Base-by-base conservation (phyloP, 495 filamentous ascomycete genomes). In the Penicillium antarcticum region DNA sequence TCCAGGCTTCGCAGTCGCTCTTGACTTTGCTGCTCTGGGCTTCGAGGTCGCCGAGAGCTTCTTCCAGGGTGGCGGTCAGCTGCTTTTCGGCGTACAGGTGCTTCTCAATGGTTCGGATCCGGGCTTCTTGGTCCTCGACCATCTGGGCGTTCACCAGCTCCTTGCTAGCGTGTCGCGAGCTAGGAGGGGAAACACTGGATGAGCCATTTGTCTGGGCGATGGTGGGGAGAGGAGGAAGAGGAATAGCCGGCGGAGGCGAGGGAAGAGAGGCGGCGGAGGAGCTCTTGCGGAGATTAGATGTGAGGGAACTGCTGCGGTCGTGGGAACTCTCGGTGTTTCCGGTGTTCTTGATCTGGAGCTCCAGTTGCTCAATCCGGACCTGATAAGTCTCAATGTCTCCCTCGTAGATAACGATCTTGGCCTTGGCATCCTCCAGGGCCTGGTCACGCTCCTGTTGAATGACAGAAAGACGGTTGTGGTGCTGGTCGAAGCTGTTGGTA, bases 81-180 rank as follows among this genome's bases (percentile, higher is more conserved):
- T 97, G 92, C 67, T 95, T 96, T 76, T 98, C 94, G 21, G 95
- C 92, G 53, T 86, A 87, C 26, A 98, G 81, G 64, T 97, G 91
- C 76, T 96, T 96, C 76, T 97, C 94, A 55, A 98, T 96, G 19
- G 91, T 92, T 40, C 87, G 85, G 63, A 98, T 95, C 41, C 91
- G 92, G 34, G 87, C 85, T 67, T 97, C 95, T 64, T 96, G 91
- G 55, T 98, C 94, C 57, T 97, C 92, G 42, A 76, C 69, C 5
- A 78, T 34, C 62, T 89, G 84, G 24, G 78, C 76, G 41, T 78
- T 75, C 42, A 81, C 83, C 49, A 92, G 78, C 58, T 97, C 92
- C 58, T 92, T 95, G 74, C 87, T 91, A 13, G 83, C 76, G 48
- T 90, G 90, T 6, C 89, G 85, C 47, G 75, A 73, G 63, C 67